Conservation (phyloP, 306 rosid species). For the Castanea sativa region DNA sequence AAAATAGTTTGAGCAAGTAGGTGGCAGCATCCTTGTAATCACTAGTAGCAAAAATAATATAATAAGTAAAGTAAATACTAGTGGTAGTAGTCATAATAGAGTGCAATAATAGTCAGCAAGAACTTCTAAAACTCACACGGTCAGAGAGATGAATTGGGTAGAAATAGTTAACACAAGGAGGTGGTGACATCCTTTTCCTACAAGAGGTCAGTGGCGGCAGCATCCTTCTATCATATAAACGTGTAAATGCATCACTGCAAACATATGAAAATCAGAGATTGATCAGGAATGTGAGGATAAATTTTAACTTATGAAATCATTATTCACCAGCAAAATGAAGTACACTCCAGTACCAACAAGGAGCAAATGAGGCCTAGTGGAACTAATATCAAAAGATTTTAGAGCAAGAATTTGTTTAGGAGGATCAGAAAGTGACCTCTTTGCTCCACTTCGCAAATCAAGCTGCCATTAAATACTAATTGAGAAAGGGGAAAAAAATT, state of each 20-base stretch:
- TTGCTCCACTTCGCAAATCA: constrained; percentile 92
- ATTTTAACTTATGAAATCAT: not conserved
- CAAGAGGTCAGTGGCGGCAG: constrained; percentile 77
- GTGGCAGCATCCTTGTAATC: not conserved
- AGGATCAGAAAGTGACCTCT: constrained; percentile 88
- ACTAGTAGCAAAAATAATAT: not conserved
- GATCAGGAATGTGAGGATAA: constrained; percentile 7
- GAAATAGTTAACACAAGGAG: constrained; percentile 91
- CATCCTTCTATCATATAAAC: constrained; percentile 97
- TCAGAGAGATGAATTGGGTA: constrained; percentile 99
- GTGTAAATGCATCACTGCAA: constrained; percentile 95
- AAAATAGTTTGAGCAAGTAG: not conserved
- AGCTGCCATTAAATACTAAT: constrained; percentile 60
- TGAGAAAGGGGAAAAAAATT: constrained; percentile 7
- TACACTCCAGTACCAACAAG: constrained; percentile 95
- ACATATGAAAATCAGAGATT: constrained; percentile 26
- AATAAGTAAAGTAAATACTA: not conserved
- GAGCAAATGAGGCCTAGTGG: constrained; percentile 88
- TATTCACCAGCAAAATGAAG: constrained; percentile 23
- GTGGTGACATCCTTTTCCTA: constrained; percentile 70
- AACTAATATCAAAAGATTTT: constrained; percentile 90
- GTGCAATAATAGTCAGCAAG: constrained; percentile 13
- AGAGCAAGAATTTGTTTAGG: constrained; percentile 79
- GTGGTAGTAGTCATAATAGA: constrained; percentile 12
- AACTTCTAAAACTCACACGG: constrained; percentile 55